These are phyloP conservation scores for Aureobasidium sp. DNA, from an alignment of 2,329 filamentous ascomycete species.

Conservation along the genomic window DNA sequence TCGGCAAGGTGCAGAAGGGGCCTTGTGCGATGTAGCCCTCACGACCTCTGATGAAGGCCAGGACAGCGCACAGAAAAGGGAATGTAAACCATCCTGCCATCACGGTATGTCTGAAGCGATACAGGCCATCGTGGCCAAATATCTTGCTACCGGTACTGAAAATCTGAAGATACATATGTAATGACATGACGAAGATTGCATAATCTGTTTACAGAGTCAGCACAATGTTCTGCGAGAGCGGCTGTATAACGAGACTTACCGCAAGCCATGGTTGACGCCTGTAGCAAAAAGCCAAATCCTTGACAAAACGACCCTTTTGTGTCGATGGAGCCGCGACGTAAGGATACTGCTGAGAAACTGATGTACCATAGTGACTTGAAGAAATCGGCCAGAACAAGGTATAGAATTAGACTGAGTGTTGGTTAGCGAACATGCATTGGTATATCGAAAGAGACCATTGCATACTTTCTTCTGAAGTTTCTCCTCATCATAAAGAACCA, in stretches of 20 bases:
- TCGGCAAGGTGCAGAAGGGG: conserved; percentile 61
- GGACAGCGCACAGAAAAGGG: conserved; percentile 50
- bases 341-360: conserved; percentile 52
- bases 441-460: conserved; percentile 6
- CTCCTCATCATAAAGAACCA: conserved; percentile 68
- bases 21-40: conserved; percentile 53
- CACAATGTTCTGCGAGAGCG: not conserved
- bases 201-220: conserved; percentile 41
- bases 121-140: conserved; percentile 53
- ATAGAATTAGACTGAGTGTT: conserved; percentile 55
- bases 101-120: conserved; percentile 54
- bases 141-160: conserved; percentile 43
- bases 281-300: conserved; percentile 57
- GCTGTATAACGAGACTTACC: conserved; percentile 27
- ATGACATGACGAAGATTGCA: conserved; percentile 61
- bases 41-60: conserved; percentile 53
- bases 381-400: conserved; percentile 64
- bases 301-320: conserved; percentile 55
- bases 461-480: conserved; percentile 64
- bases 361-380: conserved; percentile 62
- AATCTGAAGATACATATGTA: conserved; percentile 66
- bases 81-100: conserved; percentile 49
- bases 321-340: conserved; percentile 42
- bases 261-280: conserved; percentile 57
- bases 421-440: not conserved